Conservation (phyloP, 768 basidiomycete genomes). For the Leccinum barrowsii region DNA sequence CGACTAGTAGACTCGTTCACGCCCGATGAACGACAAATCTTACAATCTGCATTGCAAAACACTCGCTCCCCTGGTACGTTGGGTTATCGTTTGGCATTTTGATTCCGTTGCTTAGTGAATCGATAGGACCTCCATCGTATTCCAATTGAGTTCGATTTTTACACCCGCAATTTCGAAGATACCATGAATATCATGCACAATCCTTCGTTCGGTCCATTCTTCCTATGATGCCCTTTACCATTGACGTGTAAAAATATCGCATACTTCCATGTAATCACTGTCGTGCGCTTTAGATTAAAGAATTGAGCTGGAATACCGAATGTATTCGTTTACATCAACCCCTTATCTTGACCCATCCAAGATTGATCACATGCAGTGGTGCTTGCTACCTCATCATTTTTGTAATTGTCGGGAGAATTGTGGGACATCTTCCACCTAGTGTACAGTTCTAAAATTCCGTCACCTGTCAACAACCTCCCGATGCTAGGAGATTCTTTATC, state of each 20-base stretch:
- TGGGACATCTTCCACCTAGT: too few relatives aligned
- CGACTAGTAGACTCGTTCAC: slow-evolving; percentile 71
- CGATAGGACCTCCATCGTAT: slow-evolving; percentile 41
- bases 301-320: not conserved
- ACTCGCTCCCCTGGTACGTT: slow-evolving; percentile 57
- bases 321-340: too few relatives aligned
- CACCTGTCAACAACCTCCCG: too few relatives aligned
- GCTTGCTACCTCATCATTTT: too few relatives aligned
- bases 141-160: slow-evolving; percentile 18
- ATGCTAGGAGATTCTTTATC: too few relatives aligned
- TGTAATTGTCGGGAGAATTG: too few relatives aligned
- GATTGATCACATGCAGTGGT: too few relatives aligned
- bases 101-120: slow-evolving; percentile 4
- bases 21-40: slow-evolving; percentile 63
- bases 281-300: not conserved
- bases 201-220: slow-evolving; percentile 5
- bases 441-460: too few relatives aligned
- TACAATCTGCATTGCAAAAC: slow-evolving; percentile 62
- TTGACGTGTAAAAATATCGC: slow-evolving; percentile 19
- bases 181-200: slow-evolving; percentile 5
- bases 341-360: too few relatives aligned
- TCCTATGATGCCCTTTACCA: slow-evolving; percentile 1
- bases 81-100: not conserved
- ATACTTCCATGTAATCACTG: slow-evolving; percentile 15
- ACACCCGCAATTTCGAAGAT: slow-evolving; percentile 4